These are phyloP conservation scores for Phytophthora tubulina DNA, from an alignment of 352 stramenopile genomes.

Conservation along the genomic window DNA sequence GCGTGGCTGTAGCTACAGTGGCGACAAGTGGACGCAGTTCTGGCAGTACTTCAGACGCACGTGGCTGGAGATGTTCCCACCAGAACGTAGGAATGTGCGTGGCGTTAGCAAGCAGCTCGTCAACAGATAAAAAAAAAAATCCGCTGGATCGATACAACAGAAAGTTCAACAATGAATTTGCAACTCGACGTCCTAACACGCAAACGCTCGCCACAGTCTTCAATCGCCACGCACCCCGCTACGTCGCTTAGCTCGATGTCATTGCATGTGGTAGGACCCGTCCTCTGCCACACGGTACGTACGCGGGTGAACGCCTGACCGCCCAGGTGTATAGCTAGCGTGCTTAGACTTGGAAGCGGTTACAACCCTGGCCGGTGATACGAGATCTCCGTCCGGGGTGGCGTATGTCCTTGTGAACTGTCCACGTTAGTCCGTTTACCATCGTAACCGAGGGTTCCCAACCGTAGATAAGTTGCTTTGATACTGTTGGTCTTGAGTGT, in stretches of 20 bases:
- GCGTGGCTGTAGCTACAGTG: not conserved
- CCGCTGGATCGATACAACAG: conserved; percentile 36
- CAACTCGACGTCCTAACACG: conserved; percentile 6
- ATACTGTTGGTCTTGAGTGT: no score
- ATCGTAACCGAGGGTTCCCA: no score
- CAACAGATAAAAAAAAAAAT: conserved; percentile 27
- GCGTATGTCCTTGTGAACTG: no score
- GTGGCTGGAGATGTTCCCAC: conserved; percentile 20
- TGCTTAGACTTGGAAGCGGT: no score
- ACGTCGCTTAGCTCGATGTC: conserved; percentile 7
- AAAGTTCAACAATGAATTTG: conserved; percentile 30
- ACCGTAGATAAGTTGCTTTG: no score
- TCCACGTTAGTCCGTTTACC: no score
- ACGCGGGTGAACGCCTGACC: not conserved
- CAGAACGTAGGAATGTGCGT: conserved; percentile 22
- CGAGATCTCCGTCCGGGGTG: no score
- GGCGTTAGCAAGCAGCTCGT: conserved; percentile 24
- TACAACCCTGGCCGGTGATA: no score
- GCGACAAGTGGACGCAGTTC: not conserved
- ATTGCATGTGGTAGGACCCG: conserved; percentile 4
- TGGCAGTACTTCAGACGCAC: conserved; percentile 31
- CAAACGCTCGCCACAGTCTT: conserved; percentile 25
- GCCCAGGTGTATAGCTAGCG: no score
- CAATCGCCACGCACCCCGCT: conserved; percentile 15
- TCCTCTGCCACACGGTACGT: not conserved